Conservation (phyloP, 148 eudicot genomes). For the Heliamphora exappendiculata region DNA sequence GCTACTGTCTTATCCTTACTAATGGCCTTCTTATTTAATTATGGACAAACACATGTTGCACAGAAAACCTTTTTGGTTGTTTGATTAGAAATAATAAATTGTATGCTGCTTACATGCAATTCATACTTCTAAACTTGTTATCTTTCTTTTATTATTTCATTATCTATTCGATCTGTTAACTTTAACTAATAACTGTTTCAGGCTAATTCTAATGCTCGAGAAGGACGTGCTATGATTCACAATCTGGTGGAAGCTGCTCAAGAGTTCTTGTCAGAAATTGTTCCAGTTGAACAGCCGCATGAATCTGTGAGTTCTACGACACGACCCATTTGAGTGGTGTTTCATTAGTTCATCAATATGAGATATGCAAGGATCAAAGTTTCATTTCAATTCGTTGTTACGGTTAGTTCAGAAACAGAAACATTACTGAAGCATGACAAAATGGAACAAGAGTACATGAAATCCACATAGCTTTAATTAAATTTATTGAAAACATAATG, state of each 20-base stretch:
- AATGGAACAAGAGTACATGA: too few relatives aligned
- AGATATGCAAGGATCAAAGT: not conserved
- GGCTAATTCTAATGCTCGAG: slow-evolving; percentile 97
- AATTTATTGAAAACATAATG: too few relatives aligned
- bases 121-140: not conserved
- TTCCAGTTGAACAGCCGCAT: slow-evolving; percentile 40
- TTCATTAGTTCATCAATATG: not conserved
- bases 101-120: not conserved
- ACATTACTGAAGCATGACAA: not conserved
- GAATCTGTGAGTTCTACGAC: slow-evolving; percentile 34
- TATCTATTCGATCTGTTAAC: not conserved
- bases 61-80: not conserved
- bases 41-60: not conserved
- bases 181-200: slow-evolving; percentile 24
- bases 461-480: too few relatives aligned
- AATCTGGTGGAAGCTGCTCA: slow-evolving; percentile 99
- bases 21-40: not conserved
- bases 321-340: not conserved
- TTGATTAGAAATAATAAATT: not conserved
- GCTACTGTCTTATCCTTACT: not conserved
- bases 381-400: not conserved
- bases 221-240: slow-evolving; percentile 98
- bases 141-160: not conserved
- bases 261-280: slow-evolving; percentile 92
- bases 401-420: not conserved